Base-by-base conservation (phyloP, 495 filamentous ascomycete species). In the Podospora conica region DNA sequence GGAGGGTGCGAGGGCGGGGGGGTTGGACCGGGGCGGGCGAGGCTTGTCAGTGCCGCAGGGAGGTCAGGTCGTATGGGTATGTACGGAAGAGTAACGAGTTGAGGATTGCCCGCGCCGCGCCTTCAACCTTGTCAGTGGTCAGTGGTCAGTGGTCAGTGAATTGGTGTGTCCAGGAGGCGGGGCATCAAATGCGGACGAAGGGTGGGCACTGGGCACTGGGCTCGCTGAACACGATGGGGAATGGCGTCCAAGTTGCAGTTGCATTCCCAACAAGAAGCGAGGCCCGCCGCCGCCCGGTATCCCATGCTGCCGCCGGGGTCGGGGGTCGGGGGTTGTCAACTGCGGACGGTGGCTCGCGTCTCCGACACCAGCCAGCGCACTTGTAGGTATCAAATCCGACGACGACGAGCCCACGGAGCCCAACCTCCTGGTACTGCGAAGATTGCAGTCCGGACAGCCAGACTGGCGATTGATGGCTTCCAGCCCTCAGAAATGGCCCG, bases 31-130 rank as follows among this genome's bases (percentile, higher is more conserved):
- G 62, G 54, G 62, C 54, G 54, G 25, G 53, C 23, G 63, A 64
- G 63, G 63, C 63, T 56, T 64, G 54, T 57, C 58, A 63, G 61
- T 64, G 28, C 54, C 60, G 65, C 58, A 48, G n/a, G n/a, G n/a
- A n/a, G n/a, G n/a, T n/a, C n/a, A n/a, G 3, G 61, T 53, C 58
- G 61, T 27, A 53, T 66, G 61, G 65, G 28, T 65, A 48, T 48
- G 53, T 56, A 65, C 64, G 61, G 67, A 60, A 66, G 57, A 61
- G 40, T 48, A 48, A 48, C 40, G 40, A 48, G 65, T 64, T 60
- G 63, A 60, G 48, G 53, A 64, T 60, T 53, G 29, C 28, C 48
- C 31, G 59, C 53, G 40, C 29, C 59, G 18, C 53, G 40, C 29
- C 59, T 18, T 33, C 55, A 31, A 31, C 58, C 53, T 31, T 61